Conservation (phyloP, 768 basidiomycete genomes). For the Suillus bovinus region DNA sequence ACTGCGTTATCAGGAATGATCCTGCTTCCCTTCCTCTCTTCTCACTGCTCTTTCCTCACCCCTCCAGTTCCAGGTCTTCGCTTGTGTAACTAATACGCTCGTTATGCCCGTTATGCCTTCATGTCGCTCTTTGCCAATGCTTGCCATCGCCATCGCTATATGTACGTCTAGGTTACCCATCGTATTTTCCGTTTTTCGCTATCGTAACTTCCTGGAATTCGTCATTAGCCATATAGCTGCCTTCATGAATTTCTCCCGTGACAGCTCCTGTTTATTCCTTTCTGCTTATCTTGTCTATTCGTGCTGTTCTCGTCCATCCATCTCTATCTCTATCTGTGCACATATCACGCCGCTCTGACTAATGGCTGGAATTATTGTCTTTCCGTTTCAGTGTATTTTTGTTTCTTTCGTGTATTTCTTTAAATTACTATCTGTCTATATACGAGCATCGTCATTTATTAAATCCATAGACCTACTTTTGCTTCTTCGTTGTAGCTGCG, state of each 20-base stretch:
- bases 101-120: neutral
- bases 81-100: neutral
- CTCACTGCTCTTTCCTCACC: neutral
- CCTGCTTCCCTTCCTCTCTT: neutral
- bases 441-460: neutral
- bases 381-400: neutral
- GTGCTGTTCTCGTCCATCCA: neutral
- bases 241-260: neutral
- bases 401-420: neutral
- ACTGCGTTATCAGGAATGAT: neutral
- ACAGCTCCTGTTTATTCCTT: neutral
- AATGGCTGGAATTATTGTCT: neutral
- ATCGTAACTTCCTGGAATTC: conserved; percentile 1
- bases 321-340: conserved; percentile 4
- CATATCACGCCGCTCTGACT: neutral
- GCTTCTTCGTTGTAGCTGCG: neutral
- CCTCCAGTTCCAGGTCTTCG: neutral
- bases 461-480: neutral
- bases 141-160: neutral
- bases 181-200: neutral
- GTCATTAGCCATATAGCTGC: neutral
- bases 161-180: conserved; percentile 4
- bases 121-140: neutral
- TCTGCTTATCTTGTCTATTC: conserved; percentile 1
- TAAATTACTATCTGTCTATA: neutral